Base-by-base conservation (phyloP, 169 alveolate species). In the Cryptosporidium ubiquitum region DNA sequence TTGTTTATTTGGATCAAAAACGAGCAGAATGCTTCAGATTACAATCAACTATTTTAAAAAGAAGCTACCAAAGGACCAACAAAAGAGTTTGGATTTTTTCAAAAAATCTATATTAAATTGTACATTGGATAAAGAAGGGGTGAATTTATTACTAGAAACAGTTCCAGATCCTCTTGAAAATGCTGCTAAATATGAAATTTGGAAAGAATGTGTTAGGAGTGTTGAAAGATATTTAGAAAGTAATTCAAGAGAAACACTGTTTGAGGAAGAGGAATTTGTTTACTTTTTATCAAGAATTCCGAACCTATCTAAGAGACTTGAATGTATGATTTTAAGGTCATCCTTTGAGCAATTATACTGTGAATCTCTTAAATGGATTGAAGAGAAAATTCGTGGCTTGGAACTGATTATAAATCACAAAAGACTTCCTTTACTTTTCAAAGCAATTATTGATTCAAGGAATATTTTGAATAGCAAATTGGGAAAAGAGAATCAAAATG, bases 201-300 rank as follows among this genome's bases (percentile, higher is more conserved):
- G 89, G 89, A 60, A 47, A 18, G 89, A 79, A 31, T 79, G 89
- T 40, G 89, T 79, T 10, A 60, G 18, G 14, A 37, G 42, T 5
- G 89, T 79, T n/a, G 68, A 61, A 4, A 79, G 40, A 16, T 79
- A 61, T 64, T 35, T 61, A 3, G 66, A 79, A 33, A 29, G 35
- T 42, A 79, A 79, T 29, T 42, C 61, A 61, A 61, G 68, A 10
- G 68, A 40, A 16, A 31, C 89, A 2, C 16, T 79, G 29, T 66
- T 79, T 60, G 89, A 79, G 31, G 89, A 79, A 29, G 89, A 79
- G 49, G 89, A 79, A 51, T 79, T 79, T 79, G 89, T 79, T 37
- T 79, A 79, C 52, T 79, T 79, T 47, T 61, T 79, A n/a, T 79
- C 89, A 5, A 40, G 61, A 29, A 79, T 79, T 40, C 89, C 89